Evolutionary conservation across 768 basidiomycete genomes (phyloP), one percentile per base, ranked within the genome.

Genomic region (Chiua virens): DNA sequence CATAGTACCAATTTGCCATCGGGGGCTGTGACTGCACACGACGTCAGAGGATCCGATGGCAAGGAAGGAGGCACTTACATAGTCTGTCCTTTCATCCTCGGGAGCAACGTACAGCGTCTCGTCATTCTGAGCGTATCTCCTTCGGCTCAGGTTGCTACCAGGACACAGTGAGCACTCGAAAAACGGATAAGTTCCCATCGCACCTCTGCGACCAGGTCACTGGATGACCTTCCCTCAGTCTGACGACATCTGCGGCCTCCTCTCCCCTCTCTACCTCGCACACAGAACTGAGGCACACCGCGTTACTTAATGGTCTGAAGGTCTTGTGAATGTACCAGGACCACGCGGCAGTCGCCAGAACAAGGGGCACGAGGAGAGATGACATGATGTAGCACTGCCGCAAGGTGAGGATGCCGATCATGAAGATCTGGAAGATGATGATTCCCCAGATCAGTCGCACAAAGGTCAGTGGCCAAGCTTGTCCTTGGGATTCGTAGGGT

Each of bases 391-490:
- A 82, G 10, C 77, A 79, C 60, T 84, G 73, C 58, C 55, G 77
- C 63, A 78, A 80, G 30, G 86, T 85, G 75, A 99, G 98, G 58
- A 97, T 88, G 42, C 95, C 95, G 40, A 86, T 91, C 97, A 98
- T 98, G 78, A 98, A 97, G 40, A 94, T 66, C 49, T 95, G 84
- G 78, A 95, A 98, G 47, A 96, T 90, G 65, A 96, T 65, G 49
- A 98, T 81, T 40, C 91, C 95, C 87, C 91, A 92, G 28, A 95
- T 86, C 36, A 97, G 82, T 8, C 96, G 89, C 23, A 85, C 80
- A 68, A 95, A 98, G 0, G 97, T 95, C 58, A 98, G 84, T 0
- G 93, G 92, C 96, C 97, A 98, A 2, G 95, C 97, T 73, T 98
- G 94, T 3, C 97, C 97, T 59, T 89, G 89, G 3, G 90, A 92